Percentiles rank a stretch among this genome's conserved stretches.
phyloP scores from a whole-genome alignment of 441 rosid genomes.

The Eutrema salsugineum region DNA sequence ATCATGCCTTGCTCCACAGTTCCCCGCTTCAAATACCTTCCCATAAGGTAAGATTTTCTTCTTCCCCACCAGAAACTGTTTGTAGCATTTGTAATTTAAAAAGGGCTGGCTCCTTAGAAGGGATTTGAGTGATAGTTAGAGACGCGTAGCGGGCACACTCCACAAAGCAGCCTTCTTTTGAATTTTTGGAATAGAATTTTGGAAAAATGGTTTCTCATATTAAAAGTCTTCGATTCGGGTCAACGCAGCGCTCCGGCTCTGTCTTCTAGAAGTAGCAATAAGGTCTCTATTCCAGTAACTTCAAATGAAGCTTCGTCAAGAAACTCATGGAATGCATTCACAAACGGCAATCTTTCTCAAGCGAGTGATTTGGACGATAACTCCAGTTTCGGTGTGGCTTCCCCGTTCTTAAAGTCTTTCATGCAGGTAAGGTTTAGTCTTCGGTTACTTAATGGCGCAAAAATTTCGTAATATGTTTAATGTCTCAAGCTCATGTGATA shows the following conservation, averaged over 20 bases:
- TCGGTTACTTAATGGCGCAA: not conserved
- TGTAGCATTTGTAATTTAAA: not conserved
- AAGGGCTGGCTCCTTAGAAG: too few species aligned
- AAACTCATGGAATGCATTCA: conserved; percentile 62
- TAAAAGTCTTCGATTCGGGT: not conserved
- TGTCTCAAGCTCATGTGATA: not conserved
- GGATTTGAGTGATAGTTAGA: too few species aligned
- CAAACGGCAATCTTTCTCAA: conserved; percentile 64
- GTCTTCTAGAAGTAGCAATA: conserved; percentile 66
- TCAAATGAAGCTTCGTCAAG: conserved; percentile 52
- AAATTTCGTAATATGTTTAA: not conserved
- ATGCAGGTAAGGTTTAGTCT: conserved; percentile 64
- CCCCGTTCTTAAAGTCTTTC: conserved; percentile 91
- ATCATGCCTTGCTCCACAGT: conserved; percentile 90
- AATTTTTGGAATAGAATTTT: too few species aligned
- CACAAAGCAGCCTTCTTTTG: too few species aligned
- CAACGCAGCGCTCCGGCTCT: conserved; percentile 76
- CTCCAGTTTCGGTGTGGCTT: conserved; percentile 72
- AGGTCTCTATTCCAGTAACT: conserved; percentile 46
- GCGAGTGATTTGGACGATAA: conserved; percentile 59
- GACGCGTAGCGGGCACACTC: too few species aligned
- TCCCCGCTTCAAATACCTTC: conserved; percentile 97
- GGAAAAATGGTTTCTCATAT: conserved; percentile 12
- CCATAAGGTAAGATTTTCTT: conserved; percentile 60
- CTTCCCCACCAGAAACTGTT: not conserved